phyloP scores from a whole-genome alignment of 2,329 filamentous ascomycete species.

The Dothideomycetes sp. region DNA sequence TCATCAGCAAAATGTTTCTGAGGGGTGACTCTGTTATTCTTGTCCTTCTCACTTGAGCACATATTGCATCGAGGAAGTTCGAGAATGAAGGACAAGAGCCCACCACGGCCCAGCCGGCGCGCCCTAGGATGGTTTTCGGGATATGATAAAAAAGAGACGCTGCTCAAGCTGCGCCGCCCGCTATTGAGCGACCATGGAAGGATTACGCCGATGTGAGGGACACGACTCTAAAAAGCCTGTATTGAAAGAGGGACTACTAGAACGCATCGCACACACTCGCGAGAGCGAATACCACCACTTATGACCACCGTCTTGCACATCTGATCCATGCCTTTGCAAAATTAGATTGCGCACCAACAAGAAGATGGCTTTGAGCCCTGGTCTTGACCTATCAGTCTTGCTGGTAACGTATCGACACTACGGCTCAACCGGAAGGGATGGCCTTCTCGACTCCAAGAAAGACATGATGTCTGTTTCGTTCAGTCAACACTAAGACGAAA shows the following conservation, averaged over 20 bases:
- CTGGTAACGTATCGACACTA: too few relatives aligned
- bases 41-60: conserved; percentile 61
- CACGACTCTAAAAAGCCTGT: background rate
- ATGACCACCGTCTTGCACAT: too few relatives aligned
- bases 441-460: too few relatives aligned
- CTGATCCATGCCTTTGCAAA: too few relatives aligned
- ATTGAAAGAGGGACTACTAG: background rate
- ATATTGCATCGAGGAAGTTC: background rate
- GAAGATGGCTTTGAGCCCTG: too few relatives aligned
- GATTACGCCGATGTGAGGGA: background rate
- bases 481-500: too few relatives aligned
- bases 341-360: too few relatives aligned
- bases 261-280: background rate
- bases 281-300: background rate
- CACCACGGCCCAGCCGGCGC: background rate
- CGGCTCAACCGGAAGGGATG: too few relatives aligned
- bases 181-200: background rate
- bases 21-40: conserved; percentile 78
- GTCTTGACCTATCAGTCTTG: too few relatives aligned
- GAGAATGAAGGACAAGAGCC: background rate
- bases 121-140: background rate
- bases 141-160: background rate
- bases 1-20: conserved; percentile 95
- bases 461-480: too few relatives aligned
- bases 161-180: background rate